phyloP scores from a whole-genome alignment of 768 basidiomycete genomes.

The Tremella mesenterica region DNA sequence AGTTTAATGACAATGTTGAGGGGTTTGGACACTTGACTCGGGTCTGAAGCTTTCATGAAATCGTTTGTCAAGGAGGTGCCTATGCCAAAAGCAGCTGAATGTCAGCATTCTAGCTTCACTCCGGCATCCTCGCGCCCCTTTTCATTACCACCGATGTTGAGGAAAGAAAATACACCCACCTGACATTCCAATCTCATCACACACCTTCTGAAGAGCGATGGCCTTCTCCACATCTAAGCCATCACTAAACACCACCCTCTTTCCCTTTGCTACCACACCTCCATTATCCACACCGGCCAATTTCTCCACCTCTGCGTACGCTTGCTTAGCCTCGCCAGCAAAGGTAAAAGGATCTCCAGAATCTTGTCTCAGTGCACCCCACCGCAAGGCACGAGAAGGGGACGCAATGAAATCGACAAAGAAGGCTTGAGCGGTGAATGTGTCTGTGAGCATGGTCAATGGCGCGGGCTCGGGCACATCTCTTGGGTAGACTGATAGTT shows the following conservation, averaged over 20 bases:
- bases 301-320: slow-evolving; percentile 59
- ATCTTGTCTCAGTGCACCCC: slow-evolving; percentile 84
- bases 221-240: slow-evolving; percentile 63
- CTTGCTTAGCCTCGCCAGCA: slow-evolving; percentile 60
- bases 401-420: slow-evolving; percentile 54
- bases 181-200: slow-evolving; percentile 63
- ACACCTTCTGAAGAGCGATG: slow-evolving; percentile 60
- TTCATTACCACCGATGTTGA: slow-evolving; percentile 33
- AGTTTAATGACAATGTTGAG: slow-evolving; percentile 95
- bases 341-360: slow-evolving; percentile 84
- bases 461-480: slow-evolving; percentile 31
- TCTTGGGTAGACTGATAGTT: slow-evolving; percentile 2
- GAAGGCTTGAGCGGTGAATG: slow-evolving; percentile 79
- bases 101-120: slow-evolving; percentile 1
- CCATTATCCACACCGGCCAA: slow-evolving; percentile 11
- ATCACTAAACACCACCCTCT: slow-evolving; percentile 78
- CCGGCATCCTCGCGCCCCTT: too few species aligned
- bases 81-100: slow-evolving; percentile 76
- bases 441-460: slow-evolving; percentile 83
- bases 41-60: slow-evolving; percentile 51
- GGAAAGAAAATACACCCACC: slow-evolving; percentile 46
- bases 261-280: slow-evolving; percentile 48
- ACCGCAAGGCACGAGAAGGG: slow-evolving; percentile 57
- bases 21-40: slow-evolving; percentile 26
- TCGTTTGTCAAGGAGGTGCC: slow-evolving; percentile 91